Base-by-base conservation (phyloP, 2,329 filamentous ascomycete genomes). In the Periconia digitata region DNA sequence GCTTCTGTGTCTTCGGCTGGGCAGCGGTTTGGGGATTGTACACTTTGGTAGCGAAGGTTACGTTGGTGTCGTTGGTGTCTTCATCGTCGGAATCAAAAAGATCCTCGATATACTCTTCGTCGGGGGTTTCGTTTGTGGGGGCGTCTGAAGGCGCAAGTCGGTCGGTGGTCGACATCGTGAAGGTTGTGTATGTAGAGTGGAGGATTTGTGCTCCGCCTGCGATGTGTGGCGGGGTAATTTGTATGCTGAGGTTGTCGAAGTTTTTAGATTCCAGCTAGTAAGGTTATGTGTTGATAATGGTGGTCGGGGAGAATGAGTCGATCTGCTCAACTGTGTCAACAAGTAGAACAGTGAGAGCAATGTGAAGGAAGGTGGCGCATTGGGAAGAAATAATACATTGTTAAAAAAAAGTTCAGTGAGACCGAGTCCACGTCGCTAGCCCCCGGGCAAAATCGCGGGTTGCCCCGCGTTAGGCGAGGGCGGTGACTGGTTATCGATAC, bases 21-120 rank as follows among this genome's bases (percentile, higher is more conserved):
- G n/a, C n/a, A n/a, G n/a, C n/a, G n/a, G n/a, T 32, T 40, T 83
- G 77, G 52, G 76, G 86, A 70, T 96, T 96, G 77, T 94, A 94
- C 7, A 86, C 85, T 73, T 95, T 94, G 32, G 90, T 91, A 51
- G 85, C 83, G 1, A 76, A 79, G 0, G 82, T 78, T 7, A 76
- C 75, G 41, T 84, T 76, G 16, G 80, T 73, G 62, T 82, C 83
- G 20, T 78, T 76, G 42, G 76, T 18, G 39, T 80, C 76, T 15
- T 84, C 79, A 36, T 79, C 76, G 2, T 65, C 67, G 22, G 82
- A 79, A 51, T 87, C 82, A 51, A 85, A 84, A 39, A 84, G 76
- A 32, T 86, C 79, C 13, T 86, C 84, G 27, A 84, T 79, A 46
- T 88, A 81, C 3, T 17, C 17, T 51, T 85, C 83, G 48, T 85